Evolutionary conservation across 768 basidiomycete genomes (phyloP).

Genomic region (Holtermannia corniformis): DNA sequence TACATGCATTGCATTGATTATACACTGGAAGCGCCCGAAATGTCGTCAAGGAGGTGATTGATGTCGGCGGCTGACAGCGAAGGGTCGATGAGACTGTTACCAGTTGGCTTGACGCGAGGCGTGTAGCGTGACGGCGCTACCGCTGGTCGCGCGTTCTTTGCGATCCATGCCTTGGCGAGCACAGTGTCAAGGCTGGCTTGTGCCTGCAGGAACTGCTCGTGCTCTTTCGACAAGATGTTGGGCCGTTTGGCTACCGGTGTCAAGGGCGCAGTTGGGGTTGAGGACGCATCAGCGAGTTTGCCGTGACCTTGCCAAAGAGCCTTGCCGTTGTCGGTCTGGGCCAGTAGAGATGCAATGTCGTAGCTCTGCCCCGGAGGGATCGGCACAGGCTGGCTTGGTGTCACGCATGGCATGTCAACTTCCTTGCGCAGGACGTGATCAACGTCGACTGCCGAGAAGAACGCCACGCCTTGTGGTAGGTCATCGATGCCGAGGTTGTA

Average conservation of each 20-base stretch:
- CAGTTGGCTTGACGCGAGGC: not conserved
- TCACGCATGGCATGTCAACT: conserved; percentile 89
- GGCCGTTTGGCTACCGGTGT: conserved; percentile 6
- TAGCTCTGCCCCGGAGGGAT: conserved; percentile 84
- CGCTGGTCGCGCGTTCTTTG: not conserved
- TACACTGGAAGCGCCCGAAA: too few relatives aligned
- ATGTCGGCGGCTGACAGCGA: not conserved
- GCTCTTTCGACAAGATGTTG: conserved; percentile 3
- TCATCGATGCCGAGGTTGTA: conserved; percentile 92
- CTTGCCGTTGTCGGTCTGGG: conserved; percentile 51
- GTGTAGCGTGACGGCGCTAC: not conserved
- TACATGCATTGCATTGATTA: not conserved
- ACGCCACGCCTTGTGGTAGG: conserved; percentile 87
- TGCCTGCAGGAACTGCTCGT: conserved; percentile 10
- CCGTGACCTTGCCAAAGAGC: conserved; percentile 30
- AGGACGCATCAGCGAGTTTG: not conserved
- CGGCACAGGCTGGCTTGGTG: conserved; percentile 74
- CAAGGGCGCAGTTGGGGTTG: not conserved
- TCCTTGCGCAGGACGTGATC: conserved; percentile 88
- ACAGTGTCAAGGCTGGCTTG: conserved; percentile 1
- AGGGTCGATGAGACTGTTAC: not conserved
- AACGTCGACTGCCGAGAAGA: conserved; percentile 93
- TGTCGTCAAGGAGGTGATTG: not conserved
- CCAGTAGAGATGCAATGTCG: conserved; percentile 57
- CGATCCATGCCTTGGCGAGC: conserved; percentile 9